These are phyloP conservation scores for Miscanthus sacchariflorus DNA, from an alignment of 202 grass and related monocot genomes.

Conservation along the genomic window DNA sequence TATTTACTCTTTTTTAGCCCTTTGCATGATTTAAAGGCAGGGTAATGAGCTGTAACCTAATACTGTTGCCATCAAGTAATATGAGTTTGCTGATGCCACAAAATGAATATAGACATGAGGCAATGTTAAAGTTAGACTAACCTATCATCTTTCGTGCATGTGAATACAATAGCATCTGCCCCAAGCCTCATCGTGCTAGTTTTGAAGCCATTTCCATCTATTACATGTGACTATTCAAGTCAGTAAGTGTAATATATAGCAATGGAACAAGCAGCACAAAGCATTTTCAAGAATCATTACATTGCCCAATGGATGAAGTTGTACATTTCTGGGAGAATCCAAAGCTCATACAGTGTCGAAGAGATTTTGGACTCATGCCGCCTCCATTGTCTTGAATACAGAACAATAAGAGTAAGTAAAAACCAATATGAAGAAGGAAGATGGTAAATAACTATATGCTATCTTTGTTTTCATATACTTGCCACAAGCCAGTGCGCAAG, in stretches of 20 bases:
- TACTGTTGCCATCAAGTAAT: background rate
- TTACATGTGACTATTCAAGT: slow-evolving; percentile 38
- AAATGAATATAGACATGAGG: slow-evolving; percentile 1
- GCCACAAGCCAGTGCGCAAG: background rate
- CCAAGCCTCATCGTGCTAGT: slow-evolving; percentile 94
- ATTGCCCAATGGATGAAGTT: slow-evolving; percentile 66
- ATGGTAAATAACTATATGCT: slow-evolving; percentile 4
- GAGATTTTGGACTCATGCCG: slow-evolving; percentile 71
- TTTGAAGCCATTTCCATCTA: slow-evolving; percentile 97
- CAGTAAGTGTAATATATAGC: slow-evolving; percentile 31
- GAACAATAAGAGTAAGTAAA: background rate
- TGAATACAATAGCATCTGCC: slow-evolving; percentile 86
- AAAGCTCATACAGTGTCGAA: slow-evolving; percentile 79
- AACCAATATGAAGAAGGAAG: background rate
- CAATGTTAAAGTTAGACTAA: slow-evolving; percentile 27
- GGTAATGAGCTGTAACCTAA: background rate
- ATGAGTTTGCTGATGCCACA: slow-evolving; percentile 31
- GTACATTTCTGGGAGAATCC: slow-evolving; percentile 79
- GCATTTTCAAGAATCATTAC: slow-evolving; percentile 49
- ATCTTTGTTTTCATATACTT: background rate
- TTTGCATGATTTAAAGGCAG: background rate
- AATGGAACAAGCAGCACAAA: slow-evolving; percentile 36
- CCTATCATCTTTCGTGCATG: slow-evolving; percentile 60
- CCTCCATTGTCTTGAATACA: slow-evolving; percentile 71
- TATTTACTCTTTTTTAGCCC: background rate